These are phyloP conservation scores for Cladophialophora chaetospira DNA, from an alignment of 2,329 filamentous ascomycete species.

Conservation along the genomic window DNA sequence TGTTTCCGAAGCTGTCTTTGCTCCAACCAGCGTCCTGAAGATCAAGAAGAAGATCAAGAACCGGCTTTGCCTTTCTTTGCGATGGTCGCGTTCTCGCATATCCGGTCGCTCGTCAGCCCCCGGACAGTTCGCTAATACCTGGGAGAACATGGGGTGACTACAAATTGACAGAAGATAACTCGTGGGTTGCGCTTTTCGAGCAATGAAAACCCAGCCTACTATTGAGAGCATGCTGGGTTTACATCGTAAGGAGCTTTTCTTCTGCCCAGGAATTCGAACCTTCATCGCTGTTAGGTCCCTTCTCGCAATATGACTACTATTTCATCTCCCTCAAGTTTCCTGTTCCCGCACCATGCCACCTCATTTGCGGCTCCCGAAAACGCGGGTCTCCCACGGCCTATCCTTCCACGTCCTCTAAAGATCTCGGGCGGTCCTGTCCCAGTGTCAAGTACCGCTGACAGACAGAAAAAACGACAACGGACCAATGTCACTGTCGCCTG, in stretches of 20 bases:
- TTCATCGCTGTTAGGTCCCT: background rate
- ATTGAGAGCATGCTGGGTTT: too few species aligned
- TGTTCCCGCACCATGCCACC: background rate
- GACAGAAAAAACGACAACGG: conserved; percentile 32
- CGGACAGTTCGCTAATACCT: too few species aligned
- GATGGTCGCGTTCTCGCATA: too few species aligned
- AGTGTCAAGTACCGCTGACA: background rate
- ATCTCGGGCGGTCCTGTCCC: background rate
- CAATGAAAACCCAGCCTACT: too few species aligned
- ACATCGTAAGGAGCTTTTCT: too few species aligned
- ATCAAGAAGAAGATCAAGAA: background rate
- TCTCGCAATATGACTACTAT: background rate
- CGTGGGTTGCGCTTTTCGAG: too few species aligned
- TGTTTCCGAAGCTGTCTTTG: background rate
- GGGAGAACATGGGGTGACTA: too few species aligned
- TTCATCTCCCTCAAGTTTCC: background rate
- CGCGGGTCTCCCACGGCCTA: background rate
- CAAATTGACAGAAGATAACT: too few species aligned
- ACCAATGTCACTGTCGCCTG: conserved; percentile 50
- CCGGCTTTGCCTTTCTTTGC: background rate
- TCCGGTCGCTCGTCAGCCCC: too few species aligned
- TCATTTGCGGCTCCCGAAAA: background rate
- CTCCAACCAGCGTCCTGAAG: background rate
- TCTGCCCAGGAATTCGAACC: too few species aligned
- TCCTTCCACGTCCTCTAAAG: background rate